These are phyloP conservation scores for Candida tallmaniae DNA, from an alignment of 805 yeast species.

Conservation along the genomic window DNA sequence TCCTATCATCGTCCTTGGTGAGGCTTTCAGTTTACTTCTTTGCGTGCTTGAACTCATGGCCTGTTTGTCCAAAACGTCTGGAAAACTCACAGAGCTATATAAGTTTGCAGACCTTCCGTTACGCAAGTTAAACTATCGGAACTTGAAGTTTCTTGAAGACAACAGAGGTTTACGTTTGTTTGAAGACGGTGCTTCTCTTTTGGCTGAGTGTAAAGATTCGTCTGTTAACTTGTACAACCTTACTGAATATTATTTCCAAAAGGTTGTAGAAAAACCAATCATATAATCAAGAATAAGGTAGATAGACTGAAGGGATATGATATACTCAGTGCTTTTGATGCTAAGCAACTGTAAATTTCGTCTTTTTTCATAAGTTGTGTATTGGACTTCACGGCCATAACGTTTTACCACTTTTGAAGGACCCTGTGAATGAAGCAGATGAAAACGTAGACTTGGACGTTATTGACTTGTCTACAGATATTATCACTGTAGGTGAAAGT, in stretches of 20 bases:
- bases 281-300: constrained; percentile 2
- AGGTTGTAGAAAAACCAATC: constrained; percentile 1
- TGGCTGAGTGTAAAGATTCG: background rate
- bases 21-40: constrained; percentile 7
- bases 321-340: background rate
- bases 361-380: constrained; percentile 18
- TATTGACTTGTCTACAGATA: constrained; percentile 42
- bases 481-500: constrained; percentile 5
- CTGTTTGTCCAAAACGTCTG: background rate
- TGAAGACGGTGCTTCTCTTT: background rate
- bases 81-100: background rate
- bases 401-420: constrained; percentile 23
- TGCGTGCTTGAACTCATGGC: constrained; percentile 9
- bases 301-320: constrained; percentile 7
- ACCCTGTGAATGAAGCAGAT: constrained; percentile 18
- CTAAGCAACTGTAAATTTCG: background rate
- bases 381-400: constrained; percentile 29
- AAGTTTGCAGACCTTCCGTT: background rate
- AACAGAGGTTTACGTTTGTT: background rate
- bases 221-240: background rate
- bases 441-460: constrained; percentile 44
- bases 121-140: background rate
- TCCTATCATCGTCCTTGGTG: constrained; percentile 3
- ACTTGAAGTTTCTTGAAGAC: constrained; percentile 4
- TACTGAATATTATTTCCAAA: constrained; percentile 3